phyloP scores from a whole-genome alignment of 169 alveolate genomes.

The Eimeria zaria region DNA sequence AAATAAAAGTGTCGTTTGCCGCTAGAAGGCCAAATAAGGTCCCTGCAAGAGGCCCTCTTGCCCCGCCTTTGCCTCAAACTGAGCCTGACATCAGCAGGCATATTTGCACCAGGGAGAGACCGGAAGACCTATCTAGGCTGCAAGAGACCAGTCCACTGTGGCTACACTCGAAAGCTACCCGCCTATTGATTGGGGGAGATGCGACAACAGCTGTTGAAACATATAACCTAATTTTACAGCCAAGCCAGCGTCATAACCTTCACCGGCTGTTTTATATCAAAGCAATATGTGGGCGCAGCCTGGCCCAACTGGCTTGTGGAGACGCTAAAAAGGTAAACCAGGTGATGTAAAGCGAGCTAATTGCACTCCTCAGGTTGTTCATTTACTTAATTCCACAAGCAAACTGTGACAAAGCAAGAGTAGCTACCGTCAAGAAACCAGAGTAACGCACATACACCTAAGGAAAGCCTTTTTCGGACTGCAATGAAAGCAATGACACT shows the following conservation, averaged over 20 bases:
- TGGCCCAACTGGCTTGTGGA: conserved; percentile 47
- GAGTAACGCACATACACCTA: background rate
- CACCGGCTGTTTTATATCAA: conserved; percentile 38
- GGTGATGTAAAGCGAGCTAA: background rate
- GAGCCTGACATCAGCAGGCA: conserved; percentile 4
- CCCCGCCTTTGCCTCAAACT: conserved; percentile 47
- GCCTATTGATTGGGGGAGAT: conserved; percentile 48
- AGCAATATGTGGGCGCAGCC: conserved; percentile 68
- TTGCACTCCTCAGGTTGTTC: background rate
- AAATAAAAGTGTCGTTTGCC: conserved; percentile 50
- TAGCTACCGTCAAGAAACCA: background rate
- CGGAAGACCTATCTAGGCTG: conserved; percentile 16
- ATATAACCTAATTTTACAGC: conserved; percentile 14
- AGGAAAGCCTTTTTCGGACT: too few relatives aligned
- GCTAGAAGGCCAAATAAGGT: conserved; percentile 44
- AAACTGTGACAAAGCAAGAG: background rate
- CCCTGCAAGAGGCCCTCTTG: conserved; percentile 66
- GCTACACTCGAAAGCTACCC: conserved; percentile 72
- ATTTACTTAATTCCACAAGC: background rate
- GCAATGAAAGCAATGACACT: too few relatives aligned
- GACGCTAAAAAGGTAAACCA: background rate
- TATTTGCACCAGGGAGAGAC: background rate
- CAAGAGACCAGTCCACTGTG: conserved; percentile 47
- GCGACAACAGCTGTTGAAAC: conserved; percentile 61
- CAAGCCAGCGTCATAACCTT: background rate